Evolutionary conservation across 1,284 basidiomycete species (phyloP).

Genomic region (Trichosporon sp.): DNA sequence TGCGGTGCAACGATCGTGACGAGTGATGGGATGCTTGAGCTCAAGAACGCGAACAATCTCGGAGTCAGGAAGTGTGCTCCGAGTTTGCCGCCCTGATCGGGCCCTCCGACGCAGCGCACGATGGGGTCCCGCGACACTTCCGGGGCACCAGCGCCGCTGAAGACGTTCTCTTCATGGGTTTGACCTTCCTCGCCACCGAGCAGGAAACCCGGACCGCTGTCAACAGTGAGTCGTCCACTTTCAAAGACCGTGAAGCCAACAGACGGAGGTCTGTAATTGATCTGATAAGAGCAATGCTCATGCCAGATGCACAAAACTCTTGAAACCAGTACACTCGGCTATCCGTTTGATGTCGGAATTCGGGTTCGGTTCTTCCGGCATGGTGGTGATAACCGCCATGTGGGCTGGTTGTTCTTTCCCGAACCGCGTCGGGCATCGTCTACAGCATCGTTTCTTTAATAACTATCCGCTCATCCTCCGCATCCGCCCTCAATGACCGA

Average conservation of each 20-base stretch:
- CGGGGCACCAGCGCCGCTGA: background rate
- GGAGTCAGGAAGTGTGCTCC: background rate
- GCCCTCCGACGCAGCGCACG: background rate
- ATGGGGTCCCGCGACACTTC: background rate
- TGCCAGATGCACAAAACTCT: background rate
- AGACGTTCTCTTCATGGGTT: background rate
- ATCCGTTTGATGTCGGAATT: background rate
- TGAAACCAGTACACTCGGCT: background rate
- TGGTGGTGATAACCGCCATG: background rate
- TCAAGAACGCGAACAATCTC: background rate
- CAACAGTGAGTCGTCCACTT: background rate
- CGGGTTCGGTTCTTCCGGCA: slow-evolving; percentile 6
- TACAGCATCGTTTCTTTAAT: background rate
- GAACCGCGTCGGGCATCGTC: slow-evolving; percentile 5
- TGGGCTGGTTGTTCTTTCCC: background rate
- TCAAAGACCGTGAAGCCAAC: background rate
- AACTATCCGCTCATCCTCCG: background rate
- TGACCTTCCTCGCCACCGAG: background rate
- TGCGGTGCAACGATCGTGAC: background rate
- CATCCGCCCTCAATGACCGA: slow-evolving; percentile 8
- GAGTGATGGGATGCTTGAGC: too few relatives aligned
- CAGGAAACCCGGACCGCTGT: background rate
- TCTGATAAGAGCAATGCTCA: background rate
- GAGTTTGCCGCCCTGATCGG: slow-evolving; percentile 5
- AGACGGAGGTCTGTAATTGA: background rate